Conservation (phyloP, 257 asterid species). For the Verbena officinalis region DNA sequence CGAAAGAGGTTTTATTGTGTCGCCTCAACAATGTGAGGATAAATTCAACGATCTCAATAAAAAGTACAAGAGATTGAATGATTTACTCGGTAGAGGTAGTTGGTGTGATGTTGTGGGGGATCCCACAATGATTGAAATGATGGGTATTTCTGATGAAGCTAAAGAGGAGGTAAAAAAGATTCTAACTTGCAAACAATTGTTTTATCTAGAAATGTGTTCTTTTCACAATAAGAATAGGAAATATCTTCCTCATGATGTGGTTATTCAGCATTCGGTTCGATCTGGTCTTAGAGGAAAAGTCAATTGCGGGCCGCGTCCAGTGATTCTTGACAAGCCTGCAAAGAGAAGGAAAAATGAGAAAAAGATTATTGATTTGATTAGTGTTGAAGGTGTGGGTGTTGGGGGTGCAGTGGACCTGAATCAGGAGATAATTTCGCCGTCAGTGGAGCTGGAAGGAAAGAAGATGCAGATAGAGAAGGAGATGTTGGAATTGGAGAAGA, state of each 20-base stretch:
- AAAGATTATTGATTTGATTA: neutral
- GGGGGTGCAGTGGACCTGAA: slow-evolving; percentile 17
- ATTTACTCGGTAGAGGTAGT: slow-evolving; percentile 39
- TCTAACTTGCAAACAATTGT: slow-evolving; percentile 47
- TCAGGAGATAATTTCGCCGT: slow-evolving; percentile 4
- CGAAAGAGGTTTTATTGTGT: slow-evolving; percentile 50
- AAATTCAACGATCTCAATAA: slow-evolving; percentile 58
- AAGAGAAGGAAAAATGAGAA: slow-evolving; percentile 35
- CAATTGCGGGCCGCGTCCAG: neutral
- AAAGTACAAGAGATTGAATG: slow-evolving; percentile 50
- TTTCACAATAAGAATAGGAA: slow-evolving; percentile 38
- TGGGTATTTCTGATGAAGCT: slow-evolving; percentile 33
- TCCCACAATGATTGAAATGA: slow-evolving; percentile 37
- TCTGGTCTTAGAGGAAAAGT: slow-evolving; percentile 39
- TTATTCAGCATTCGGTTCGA: slow-evolving; percentile 30
- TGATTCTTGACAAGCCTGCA: slow-evolving; percentile 21
- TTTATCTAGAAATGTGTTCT: slow-evolving; percentile 51
- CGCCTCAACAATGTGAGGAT: slow-evolving; percentile 73
- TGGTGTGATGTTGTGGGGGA: slow-evolving; percentile 42
- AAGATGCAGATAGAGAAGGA: slow-evolving; percentile 36
- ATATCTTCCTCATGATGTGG: slow-evolving; percentile 41
- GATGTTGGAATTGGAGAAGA: slow-evolving; percentile 44
- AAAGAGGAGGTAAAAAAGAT: slow-evolving; percentile 47
- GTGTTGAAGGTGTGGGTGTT: slow-evolving; percentile 3
- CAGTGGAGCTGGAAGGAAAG: slow-evolving; percentile 34